Base-by-base conservation (phyloP, 495 filamentous ascomycete genomes). In the Pseudotulostoma volvatum region DNA sequence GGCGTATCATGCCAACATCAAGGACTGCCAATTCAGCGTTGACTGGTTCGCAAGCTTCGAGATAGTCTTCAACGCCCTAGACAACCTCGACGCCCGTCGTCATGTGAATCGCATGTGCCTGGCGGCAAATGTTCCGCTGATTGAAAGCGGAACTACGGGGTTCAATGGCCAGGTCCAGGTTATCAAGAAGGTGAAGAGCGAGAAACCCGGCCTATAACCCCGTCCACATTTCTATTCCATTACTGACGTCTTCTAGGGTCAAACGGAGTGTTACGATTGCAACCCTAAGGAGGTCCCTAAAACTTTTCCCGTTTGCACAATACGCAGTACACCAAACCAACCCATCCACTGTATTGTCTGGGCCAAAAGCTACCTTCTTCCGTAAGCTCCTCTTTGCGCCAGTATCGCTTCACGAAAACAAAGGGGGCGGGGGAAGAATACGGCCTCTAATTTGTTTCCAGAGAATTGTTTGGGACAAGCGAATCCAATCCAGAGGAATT, bases 321-420 rank as follows among this genome's bases (percentile, higher is more conserved):
- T 99, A 45, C 74, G 90, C 51, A 93, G 83, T 50, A 96, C 83
- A 1, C 90, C 90, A 0, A 84, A 77, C 39, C 87, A 96, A 48
- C 86, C 87, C 0, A 95, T 99, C 18, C 90, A 99, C 55, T 96
- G 90, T 61, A 99, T 99, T 34, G 87, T 96, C n/a, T 99, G 90
- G 90, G 87, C 73, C 0, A 99, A 96, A 66, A 93, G 84, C 50
- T 96, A 93, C 51, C 73, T 99, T 9, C 75, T 96, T 42, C 84
- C 82, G 71, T 77, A 61, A 44, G 63, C 49, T 16, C 5, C 2
- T 8, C n/a, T 4, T 5, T 21, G 9, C 31, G 8, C n/a, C 0
- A 17, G n/a, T 3, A 4, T 23, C 32, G 13, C 7, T 4, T n/a
- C n/a, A n/a, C n/a, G n/a, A n/a, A n/a, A n/a, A n/a, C n/a, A n/a